Percentiles rank a stretch among this genome's conserved stretches.
Evolutionary conservation across 208 protist species (phyloP).

Genomic region (Wallacemonas sp.): DNA sequence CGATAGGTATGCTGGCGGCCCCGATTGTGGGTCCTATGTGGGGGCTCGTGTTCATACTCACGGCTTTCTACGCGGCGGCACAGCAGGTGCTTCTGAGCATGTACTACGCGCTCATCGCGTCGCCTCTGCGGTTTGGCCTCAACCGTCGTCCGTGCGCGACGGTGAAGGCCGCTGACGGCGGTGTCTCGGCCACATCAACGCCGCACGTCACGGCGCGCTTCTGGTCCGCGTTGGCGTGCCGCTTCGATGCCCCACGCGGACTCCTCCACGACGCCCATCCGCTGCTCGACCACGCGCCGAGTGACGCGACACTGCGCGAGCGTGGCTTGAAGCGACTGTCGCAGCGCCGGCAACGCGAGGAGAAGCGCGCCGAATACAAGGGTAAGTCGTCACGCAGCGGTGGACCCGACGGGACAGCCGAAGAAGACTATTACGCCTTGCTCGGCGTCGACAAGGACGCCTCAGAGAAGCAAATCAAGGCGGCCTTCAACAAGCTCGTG

Average conservation of each 20-base stretch:
- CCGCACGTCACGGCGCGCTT: constrained; percentile 29
- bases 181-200: background rate
- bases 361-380: constrained; percentile 28
- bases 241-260: constrained; percentile 40
- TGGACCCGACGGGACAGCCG: constrained; percentile 17
- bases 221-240: constrained; percentile 39
- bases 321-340: constrained; percentile 43
- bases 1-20: constrained; percentile 27
- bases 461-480: constrained; percentile 78
- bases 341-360: constrained; percentile 23
- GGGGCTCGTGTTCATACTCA: constrained; percentile 52
- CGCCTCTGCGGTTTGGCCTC: constrained; percentile 46
- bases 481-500: constrained; percentile 84
- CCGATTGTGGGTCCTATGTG: constrained; percentile 58
- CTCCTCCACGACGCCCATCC: constrained; percentile 26
- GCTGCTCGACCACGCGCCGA: constrained; percentile 34
- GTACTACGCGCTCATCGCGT: constrained; percentile 40
- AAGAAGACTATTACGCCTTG: constrained; percentile 75
- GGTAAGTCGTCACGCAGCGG: constrained; percentile 11
- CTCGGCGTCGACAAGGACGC: constrained; percentile 67
- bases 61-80: constrained; percentile 62
- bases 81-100: constrained; percentile 69
- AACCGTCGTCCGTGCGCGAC: constrained; percentile 25
- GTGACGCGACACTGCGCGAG: constrained; percentile 35
- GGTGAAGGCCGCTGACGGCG: too few relatives aligned